Conservation (phyloP, 2,329 filamentous ascomycete species). For the Bipolaris cookei region DNA sequence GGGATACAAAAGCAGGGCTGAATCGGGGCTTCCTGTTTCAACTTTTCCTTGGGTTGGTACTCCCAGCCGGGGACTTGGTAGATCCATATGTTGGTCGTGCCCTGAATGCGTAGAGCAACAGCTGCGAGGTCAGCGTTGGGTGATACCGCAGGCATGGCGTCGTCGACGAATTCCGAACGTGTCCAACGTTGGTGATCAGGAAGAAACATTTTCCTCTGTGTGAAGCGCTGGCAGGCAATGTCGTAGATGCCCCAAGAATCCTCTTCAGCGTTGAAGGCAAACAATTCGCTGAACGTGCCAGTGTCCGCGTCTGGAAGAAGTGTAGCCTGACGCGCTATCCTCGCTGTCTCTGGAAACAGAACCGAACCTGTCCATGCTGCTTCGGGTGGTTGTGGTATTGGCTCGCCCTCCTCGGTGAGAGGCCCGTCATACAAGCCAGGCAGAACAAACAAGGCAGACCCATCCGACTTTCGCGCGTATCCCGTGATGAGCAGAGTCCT, state of each 20-base stretch:
- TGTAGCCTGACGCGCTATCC: constrained; percentile 48
- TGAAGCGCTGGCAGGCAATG: constrained; percentile 47
- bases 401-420: constrained; percentile 50
- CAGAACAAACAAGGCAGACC: constrained; percentile 48
- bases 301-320: constrained; percentile 49
- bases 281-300: constrained; percentile 49
- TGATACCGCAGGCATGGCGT: constrained; percentile 51
- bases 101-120: constrained; percentile 47
- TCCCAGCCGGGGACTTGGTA: constrained; percentile 49
- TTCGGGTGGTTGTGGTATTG: constrained; percentile 46
- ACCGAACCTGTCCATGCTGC: constrained; percentile 49
- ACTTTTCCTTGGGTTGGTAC: constrained; percentile 36
- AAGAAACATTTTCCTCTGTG: constrained; percentile 47
- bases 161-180: constrained; percentile 49
- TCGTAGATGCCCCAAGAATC: constrained; percentile 52
- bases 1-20: constrained; percentile 49
- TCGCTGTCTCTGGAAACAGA: constrained; percentile 50
- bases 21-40: constrained; percentile 40
- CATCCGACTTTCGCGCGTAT: constrained; percentile 44
- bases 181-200: constrained; percentile 49
- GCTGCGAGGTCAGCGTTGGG: constrained; percentile 48
- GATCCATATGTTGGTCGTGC: constrained; percentile 49
- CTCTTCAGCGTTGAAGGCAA: constrained; percentile 51
- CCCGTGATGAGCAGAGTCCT: constrained; percentile 49
- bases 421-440: constrained; percentile 50